These are phyloP conservation scores for Mallotus japonicus DNA, from an alignment of 441 rosid genomes.

Conservation along the genomic window DNA sequence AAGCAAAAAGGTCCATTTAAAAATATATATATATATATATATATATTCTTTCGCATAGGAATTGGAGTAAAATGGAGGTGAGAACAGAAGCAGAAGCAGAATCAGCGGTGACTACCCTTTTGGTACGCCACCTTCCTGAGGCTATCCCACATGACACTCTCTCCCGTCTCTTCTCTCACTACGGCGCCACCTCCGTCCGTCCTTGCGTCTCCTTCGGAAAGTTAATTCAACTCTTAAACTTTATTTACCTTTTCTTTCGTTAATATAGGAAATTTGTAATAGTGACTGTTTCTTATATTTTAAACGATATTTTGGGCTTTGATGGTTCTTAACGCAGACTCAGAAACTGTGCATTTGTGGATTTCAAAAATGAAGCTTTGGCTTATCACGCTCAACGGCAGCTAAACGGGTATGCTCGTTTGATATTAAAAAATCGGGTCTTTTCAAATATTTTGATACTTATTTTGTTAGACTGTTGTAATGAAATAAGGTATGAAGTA, in stretches of 20 bases:
- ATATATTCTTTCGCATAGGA: too few relatives aligned
- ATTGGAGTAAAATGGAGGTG: too few relatives aligned
- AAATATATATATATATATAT: too few relatives aligned
- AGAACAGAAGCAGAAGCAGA: too few relatives aligned
- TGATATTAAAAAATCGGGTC: not conserved
- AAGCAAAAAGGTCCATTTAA: too few relatives aligned
- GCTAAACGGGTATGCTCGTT: constrained; percentile 60
- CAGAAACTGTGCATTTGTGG: constrained; percentile 82
- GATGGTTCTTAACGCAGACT: constrained; percentile 36
- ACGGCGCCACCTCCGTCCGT: constrained; percentile 74
- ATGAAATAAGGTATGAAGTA: constrained; percentile 10
- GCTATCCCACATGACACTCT: constrained; percentile 31
- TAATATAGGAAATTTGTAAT: not conserved
- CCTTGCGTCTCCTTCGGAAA: constrained; percentile 66
- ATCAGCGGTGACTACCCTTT: too few relatives aligned
- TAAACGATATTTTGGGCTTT: not conserved
- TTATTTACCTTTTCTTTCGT: not conserved
- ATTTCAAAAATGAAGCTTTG: constrained; percentile 67
- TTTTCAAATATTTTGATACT: not conserved
- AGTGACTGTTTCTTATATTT: not conserved
- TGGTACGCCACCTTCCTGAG: too few relatives aligned
- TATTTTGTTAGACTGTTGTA: constrained; percentile 3
- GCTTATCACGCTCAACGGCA: constrained; percentile 85
- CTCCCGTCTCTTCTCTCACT: constrained; percentile 70
- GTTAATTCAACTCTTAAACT: constrained; percentile 30